Base-by-base conservation (phyloP, 2,329 filamentous ascomycete species). In the Fusarium setosum region DNA sequence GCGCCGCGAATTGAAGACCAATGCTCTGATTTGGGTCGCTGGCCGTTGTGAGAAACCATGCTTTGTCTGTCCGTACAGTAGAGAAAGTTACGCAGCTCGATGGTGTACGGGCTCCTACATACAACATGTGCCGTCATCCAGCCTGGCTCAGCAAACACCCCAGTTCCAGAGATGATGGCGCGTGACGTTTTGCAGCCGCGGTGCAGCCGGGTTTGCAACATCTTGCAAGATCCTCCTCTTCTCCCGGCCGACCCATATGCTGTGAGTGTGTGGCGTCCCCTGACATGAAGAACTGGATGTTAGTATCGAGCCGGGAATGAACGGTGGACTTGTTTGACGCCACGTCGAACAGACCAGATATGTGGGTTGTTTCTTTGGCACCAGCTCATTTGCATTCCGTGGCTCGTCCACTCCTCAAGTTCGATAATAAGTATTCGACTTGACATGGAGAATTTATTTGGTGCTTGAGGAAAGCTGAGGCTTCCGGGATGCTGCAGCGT, bases 181-280 rank as follows among this genome's bases (percentile, higher is more conserved):
- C 60, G 57, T 63, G 57, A 63, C 52, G 52, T 44, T 41, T 37
- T 57, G 45, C 34, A 48, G 58, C 48, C 52, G 60, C 24, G 57
- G 44, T 56, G 45, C 29, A 52, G 53, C 37, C 49, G 41, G 51
- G 21, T 52, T 18, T 61, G 35, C 29, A 54, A 50, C 38, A 35
- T 32, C 34, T 44, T 47, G n/a, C n/a, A n/a, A n/a, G n/a, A n/a
- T n/a, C 35, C 38, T 47, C 42, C 49, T 41, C 42, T 49, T 18
- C 20, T 29, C 45, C 23, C 44, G 26, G 42, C 34, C 32, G 29
- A 32, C n/a, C 38, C 26, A 44, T 12, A 34, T 48, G 26, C 42
- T 48, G 35, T 44, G 35, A 42, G 54, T 41, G 35, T 59, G 55
- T 62, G 59, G 55, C 48, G 49, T 40, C 32, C 24, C 49, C 37